These are phyloP conservation scores for Myriangium duriaei DNA, from an alignment of 2,329 filamentous ascomycete species.

Conservation along the genomic window DNA sequence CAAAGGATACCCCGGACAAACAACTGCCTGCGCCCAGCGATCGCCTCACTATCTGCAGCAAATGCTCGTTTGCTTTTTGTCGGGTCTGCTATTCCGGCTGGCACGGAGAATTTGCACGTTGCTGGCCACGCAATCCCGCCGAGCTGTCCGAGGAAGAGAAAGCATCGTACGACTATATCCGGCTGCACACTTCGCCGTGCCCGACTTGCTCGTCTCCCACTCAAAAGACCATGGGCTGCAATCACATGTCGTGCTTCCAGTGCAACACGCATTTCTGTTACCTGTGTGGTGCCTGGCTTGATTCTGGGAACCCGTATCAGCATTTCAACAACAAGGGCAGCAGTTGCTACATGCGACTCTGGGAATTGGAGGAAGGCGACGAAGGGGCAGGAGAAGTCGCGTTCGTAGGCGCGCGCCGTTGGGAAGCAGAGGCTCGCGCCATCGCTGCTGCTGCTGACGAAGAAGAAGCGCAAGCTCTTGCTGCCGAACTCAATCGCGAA, in stretches of 20 bases:
- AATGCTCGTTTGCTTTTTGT: slow-evolving; percentile 86
- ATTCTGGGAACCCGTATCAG: slow-evolving; percentile 66
- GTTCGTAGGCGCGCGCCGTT: slow-evolving; percentile 32
- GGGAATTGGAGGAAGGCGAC: slow-evolving; percentile 80
- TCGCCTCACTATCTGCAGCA: slow-evolving; percentile 71
- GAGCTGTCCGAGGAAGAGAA: slow-evolving; percentile 76
- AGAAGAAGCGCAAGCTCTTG: slow-evolving; percentile 22
- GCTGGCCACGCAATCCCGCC: slow-evolving; percentile 50
- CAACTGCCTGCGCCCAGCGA: slow-evolving; percentile 32
- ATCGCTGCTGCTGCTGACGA: slow-evolving; percentile 23
- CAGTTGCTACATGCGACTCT: slow-evolving; percentile 69
- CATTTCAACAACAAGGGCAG: slow-evolving; percentile 70
- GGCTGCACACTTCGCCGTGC: slow-evolving; percentile 70
- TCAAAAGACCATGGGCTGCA: slow-evolving; percentile 88
- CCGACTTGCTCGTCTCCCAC: slow-evolving; percentile 75
- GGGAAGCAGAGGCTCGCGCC: slow-evolving; percentile 27
- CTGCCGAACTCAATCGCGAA: slow-evolving; percentile 28
- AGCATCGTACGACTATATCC: slow-evolving; percentile 73
- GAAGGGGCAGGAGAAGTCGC: slow-evolving; percentile 30
- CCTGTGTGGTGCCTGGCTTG: slow-evolving; percentile 77
- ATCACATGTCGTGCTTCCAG: slow-evolving; percentile 89
- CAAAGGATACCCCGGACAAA: slow-evolving; percentile 8
- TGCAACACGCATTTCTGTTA: slow-evolving; percentile 94
- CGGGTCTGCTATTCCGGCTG: slow-evolving; percentile 62
- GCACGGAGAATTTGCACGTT: slow-evolving; percentile 80